Evolutionary conservation across 2,329 filamentous ascomycete genomes (phyloP), one percentile per base, ranked within the genome.

Genomic region (Colletotrichum viniferum): DNA sequence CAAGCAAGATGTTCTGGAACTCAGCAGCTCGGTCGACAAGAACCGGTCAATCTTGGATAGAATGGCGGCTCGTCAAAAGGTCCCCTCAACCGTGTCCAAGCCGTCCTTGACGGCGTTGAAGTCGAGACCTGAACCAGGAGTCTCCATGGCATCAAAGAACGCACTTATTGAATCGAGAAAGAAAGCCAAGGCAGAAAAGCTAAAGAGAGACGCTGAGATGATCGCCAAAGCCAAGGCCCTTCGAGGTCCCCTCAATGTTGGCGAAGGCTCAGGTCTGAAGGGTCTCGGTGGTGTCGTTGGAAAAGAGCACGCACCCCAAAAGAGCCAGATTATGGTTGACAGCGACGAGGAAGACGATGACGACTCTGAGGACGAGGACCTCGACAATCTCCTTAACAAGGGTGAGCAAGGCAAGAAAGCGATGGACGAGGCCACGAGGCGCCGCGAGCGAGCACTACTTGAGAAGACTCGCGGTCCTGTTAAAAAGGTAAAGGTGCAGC

Each of bases 311-410:
- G 90, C 91, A 4, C 90, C 91, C 3, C 90, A 90, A 77, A 94
- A 94, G 77, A 94, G 93, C 81, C 95, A 96, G 78, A 95, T 98
- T 83, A 98, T 98, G 95, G 95, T 98, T 28, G 93, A 94, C 73
- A 94, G 93, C 74, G 91, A 91, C 52, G 93, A 94, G 14, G 90
- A 95, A 4, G 88, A 90, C 4, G 87, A 85, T 18, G 90, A 91
- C 69, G 92, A 93, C 63, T 92, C 93, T 28, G 90, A 95, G 4
- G 86, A 87, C 34, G 79, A 77, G 55, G 81, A 81, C 26, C 82
- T 87, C 77, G 85, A 86, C 4, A 87, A 86, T 34, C 86, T 90
- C 55, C 80, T 92, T 10, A 88, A 84, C 32, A 86, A 85, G 18
- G 85, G 86, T 69, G 85, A 86, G 65, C 86, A 86, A 60, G 85